Evolutionary conservation across 495 filamentous ascomycete species (phyloP).

Genomic region (Penicillium chermesinum): DNA sequence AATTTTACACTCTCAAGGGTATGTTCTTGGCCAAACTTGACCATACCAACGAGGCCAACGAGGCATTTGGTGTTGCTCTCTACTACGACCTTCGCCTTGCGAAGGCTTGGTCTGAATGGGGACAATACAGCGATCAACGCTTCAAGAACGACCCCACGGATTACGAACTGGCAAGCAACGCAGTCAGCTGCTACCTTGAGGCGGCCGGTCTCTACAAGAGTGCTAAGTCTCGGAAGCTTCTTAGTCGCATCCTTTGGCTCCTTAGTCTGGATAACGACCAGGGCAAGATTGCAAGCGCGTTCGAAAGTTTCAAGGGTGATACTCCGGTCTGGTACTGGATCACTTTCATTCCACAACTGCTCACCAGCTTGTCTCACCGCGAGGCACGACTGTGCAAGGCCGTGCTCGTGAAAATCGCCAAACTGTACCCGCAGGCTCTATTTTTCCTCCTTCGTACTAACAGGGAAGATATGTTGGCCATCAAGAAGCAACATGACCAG

Average conservation of each 20-base stretch:
- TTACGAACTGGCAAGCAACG: slow-evolving; percentile 76
- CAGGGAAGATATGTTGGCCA: slow-evolving; percentile 86
- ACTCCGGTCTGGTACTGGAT: slow-evolving; percentile 99
- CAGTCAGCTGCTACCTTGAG: slow-evolving; percentile 92
- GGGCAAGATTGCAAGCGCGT: slow-evolving; percentile 71
- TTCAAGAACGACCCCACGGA: slow-evolving; percentile 86
- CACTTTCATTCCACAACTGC: slow-evolving; percentile 93
- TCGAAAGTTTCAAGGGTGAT: slow-evolving; percentile 92
- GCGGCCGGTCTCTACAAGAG: slow-evolving; percentile 95
- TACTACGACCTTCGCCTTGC: slow-evolving; percentile 92
- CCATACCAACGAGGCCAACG: slow-evolving; percentile 83
- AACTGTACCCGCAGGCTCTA: slow-evolving; percentile 86
- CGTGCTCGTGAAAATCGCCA: slow-evolving; percentile 89
- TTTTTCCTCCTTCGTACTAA: slow-evolving; percentile 93
- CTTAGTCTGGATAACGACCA: slow-evolving; percentile 88
- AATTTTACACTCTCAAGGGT: slow-evolving; percentile 98
- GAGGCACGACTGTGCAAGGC: slow-evolving; percentile 80
- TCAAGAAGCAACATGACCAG: slow-evolving; percentile 80
- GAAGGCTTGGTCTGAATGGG: slow-evolving; percentile 99
- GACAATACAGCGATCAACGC: slow-evolving; percentile 90
- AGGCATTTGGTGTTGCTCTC: slow-evolving; percentile 87
- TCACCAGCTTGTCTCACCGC: slow-evolving; percentile 81
- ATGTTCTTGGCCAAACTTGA: slow-evolving; percentile 97
- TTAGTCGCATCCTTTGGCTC: slow-evolving; percentile 94
- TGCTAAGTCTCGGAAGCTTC: slow-evolving; percentile 88